Base-by-base conservation (phyloP, 352 stramenopile species). In the Phytophthora palmivora region DNA sequence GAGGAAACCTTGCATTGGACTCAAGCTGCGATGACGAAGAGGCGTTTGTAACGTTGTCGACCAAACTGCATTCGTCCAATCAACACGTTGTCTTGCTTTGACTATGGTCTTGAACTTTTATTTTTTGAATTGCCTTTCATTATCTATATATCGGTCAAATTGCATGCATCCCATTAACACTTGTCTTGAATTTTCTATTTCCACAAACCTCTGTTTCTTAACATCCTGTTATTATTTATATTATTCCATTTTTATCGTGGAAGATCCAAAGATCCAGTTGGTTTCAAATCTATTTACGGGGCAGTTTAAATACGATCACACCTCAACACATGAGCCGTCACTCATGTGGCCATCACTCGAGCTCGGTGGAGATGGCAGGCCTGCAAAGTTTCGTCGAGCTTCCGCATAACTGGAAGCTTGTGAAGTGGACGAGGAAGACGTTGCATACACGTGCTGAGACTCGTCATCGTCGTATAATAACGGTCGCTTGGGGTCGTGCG, bases 401-500 rank as follows among this genome's bases (percentile, higher is more conserved):
- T 89, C 81, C 0, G 84, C 76, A 37, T 92, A 92, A 39, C 70
- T 86, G 3, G 76, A 82, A 3, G 69, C 62, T 12, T 68, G 61
- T 6, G 67, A 73, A 0, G 62, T 71, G 5, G 59, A 54, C n/a
- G 44, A 52, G 33, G 57, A 65, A 6, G 55, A 65, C 1, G 48
- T 69, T 7, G 58, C 49, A 28, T 72, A 65, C 26, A 51, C 65
- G 14, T 60, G 61, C 30, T 65, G 51, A 7, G 54, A 57, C 15
- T 85, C 74, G 37, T 59, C 58, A 47, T 74, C 55, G 45, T 62
- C 67, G 55, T 80, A 79, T 34, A 92, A 49, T 26, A 92, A 70
- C 54, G 84, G 84, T 59, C 75, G 84, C 67, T 86, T 91, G 4
- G 79, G 72, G 65, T 91, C 78, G 52, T 88, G 71, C 19, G 43